Evolutionary conservation across 2,329 filamentous ascomycete species (phyloP), one percentile per base, ranked within the genome.

Genomic region (Diplodia seriata): DNA sequence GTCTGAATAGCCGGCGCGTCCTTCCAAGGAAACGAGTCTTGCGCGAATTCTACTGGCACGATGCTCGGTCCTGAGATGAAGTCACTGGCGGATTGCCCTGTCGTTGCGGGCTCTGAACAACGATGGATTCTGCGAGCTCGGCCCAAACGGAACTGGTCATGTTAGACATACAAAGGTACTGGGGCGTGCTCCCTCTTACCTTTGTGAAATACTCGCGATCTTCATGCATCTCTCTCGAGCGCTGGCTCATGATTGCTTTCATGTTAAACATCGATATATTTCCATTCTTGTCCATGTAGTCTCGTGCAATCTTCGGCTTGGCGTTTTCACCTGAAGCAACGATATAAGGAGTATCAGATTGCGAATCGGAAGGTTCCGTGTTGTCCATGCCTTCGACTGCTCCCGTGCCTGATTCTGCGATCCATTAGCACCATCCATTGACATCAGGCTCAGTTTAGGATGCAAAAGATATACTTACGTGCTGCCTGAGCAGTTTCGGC

Each of bases 161-260:
- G 63, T 66, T 8, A 66, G 63, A 66, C 5, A 14, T 9, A 12
- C 12, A n/a, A 15, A 18, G 18, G 18, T 23, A 20, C 7, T 18
- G 26, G 31, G 20, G 8, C n/a, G 11, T 5, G 3, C 14, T 20
- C 12, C 14, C 5, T n/a, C 56, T 70, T 31, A 69, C 68, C 36
- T 66, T 66, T 7, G 67, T 56, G 26, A 72, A 66, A 7, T 69
- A 68, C 14, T 70, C 69, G 43, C 68, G 69, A 66, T 69, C 70
- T 15, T 70, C 69, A 26, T 68, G 62, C 23, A 69, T 68, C 29
- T 69, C 66, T 7, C 68, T 68, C 18, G 67, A 31, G 18, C 66
- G 57, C 26, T 43, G 47, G 43, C 40, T 63, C 9, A 70, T 12
- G 26, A 49, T 11, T 18, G 26, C 26, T n/a, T 36, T 11, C 7